Percentiles rank a stretch among this genome's conserved stretches.
These are phyloP conservation scores for Solanum arcanum DNA, from an alignment of 257 asterid species.

Conservation along the genomic window DNA sequence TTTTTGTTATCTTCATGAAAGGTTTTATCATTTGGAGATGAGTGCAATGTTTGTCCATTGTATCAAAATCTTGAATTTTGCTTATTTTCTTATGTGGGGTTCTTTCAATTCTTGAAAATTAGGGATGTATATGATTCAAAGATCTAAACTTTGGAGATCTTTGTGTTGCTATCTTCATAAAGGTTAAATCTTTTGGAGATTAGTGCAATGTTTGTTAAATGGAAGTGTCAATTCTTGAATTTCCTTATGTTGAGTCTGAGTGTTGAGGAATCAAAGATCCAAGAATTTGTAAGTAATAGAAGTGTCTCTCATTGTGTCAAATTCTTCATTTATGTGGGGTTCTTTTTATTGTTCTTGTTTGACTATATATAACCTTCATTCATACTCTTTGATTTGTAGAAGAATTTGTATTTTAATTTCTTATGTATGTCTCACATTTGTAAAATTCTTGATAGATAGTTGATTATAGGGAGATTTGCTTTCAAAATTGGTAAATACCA, in stretches of 20 bases:
- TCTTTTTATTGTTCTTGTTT: not conserved
- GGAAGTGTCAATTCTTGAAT: not conserved
- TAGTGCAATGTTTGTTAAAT: not conserved
- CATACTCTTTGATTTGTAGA: not conserved
- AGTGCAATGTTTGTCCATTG: not conserved
- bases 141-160: not conserved
- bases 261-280: not conserved
- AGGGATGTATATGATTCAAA: not conserved
- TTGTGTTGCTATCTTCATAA: not conserved
- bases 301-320: not conserved
- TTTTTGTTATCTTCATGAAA: not conserved
- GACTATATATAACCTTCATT: not conserved
- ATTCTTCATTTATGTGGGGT: not conserved
- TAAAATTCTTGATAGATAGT: not conserved
- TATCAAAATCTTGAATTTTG: not conserved
- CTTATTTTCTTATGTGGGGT: not conserved
- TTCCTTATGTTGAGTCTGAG: not conserved
- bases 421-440: not conserved
- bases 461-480: not conserved
- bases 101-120: not conserved
- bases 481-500: not conserved
- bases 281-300: not conserved
- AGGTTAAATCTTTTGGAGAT: not conserved
- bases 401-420: not conserved
- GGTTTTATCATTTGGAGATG: too few relatives aligned